Conservation (phyloP, 2,329 filamentous ascomycete species). For the Penicillium decumbens region DNA sequence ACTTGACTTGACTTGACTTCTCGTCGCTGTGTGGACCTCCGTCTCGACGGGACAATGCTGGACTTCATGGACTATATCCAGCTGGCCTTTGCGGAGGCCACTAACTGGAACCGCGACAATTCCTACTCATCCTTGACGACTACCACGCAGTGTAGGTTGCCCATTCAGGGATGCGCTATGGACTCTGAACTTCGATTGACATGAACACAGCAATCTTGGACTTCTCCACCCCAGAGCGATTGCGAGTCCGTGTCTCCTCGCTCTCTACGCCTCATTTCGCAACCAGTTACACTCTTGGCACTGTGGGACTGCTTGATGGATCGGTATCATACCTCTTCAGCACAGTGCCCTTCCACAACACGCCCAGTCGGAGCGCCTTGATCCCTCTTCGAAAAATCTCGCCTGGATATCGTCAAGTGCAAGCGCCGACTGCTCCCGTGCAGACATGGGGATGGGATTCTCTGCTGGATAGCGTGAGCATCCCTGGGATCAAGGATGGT, state of each 20-base stretch:
- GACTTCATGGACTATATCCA: conserved; percentile 98
- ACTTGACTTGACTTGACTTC: background rate
- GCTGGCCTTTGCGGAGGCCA: conserved; percentile 79
- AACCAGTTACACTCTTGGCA: conserved; percentile 87
- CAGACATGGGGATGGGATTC: conserved; percentile 34
- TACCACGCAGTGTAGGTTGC: conserved; percentile 65
- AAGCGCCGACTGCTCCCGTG: conserved; percentile 38
- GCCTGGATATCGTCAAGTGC: conserved; percentile 74
- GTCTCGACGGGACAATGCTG: conserved; percentile 59
- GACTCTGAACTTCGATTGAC: conserved; percentile 4
- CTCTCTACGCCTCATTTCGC: conserved; percentile 90
- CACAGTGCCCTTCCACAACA: conserved; percentile 67
- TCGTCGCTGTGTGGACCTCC: conserved; percentile 4
- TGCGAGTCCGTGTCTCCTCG: conserved; percentile 83
- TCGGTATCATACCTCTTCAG: conserved; percentile 97
- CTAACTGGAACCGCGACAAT: conserved; percentile 86
- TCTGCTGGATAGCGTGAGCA: conserved; percentile 23
- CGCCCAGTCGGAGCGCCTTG: conserved; percentile 63
- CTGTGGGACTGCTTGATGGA: conserved; percentile 85
- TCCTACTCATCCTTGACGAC: conserved; percentile 83
- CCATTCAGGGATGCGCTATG: conserved; percentile 12
- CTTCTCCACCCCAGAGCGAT: conserved; percentile 77
- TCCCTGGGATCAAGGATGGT: conserved; percentile 15
- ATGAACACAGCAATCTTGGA: conserved; percentile 66
- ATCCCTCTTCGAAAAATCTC: conserved; percentile 75